Evolutionary conservation across 768 basidiomycete genomes (phyloP).

Genomic region (Serpula lacrymans): DNA sequence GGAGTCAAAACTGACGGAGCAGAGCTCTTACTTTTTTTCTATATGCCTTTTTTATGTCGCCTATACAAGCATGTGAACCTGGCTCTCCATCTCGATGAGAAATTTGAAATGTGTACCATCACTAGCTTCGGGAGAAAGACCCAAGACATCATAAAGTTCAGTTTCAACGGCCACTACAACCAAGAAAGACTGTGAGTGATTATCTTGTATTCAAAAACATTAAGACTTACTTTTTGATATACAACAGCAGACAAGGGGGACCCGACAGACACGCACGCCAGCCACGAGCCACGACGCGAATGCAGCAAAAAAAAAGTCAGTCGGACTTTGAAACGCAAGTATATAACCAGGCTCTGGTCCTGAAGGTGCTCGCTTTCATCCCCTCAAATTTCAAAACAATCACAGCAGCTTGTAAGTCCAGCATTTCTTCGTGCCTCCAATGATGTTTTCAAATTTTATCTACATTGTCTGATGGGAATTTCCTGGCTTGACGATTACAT

Average conservation of each 20-base stretch:
- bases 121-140: constrained; percentile 62
- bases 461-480: constrained; percentile 83
- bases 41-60: constrained; percentile 93
- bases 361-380: too few species aligned
- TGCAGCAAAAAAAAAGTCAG: constrained; percentile 19
- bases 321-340: constrained; percentile 32
- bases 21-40: constrained; percentile 70
- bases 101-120: constrained; percentile 49
- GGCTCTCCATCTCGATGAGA: not conserved
- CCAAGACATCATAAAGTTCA: constrained; percentile 85
- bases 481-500: constrained; percentile 48
- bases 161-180: constrained; percentile 67
- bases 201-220: not conserved
- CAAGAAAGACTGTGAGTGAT: constrained; percentile 9
- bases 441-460: constrained; percentile 72
- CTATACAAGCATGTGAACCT: constrained; percentile 32
- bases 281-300: constrained; percentile 23
- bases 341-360: too few species aligned
- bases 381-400: too few species aligned
- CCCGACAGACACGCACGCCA: not conserved
- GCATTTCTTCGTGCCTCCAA: constrained; percentile 16
- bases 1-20: constrained; percentile 12
- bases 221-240: constrained; percentile 22
- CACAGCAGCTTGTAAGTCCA: too few species aligned
- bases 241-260: constrained; percentile 6